Base-by-base conservation (phyloP, 2,329 filamentous ascomycete species). In the Cercospora citrullina region DNA sequence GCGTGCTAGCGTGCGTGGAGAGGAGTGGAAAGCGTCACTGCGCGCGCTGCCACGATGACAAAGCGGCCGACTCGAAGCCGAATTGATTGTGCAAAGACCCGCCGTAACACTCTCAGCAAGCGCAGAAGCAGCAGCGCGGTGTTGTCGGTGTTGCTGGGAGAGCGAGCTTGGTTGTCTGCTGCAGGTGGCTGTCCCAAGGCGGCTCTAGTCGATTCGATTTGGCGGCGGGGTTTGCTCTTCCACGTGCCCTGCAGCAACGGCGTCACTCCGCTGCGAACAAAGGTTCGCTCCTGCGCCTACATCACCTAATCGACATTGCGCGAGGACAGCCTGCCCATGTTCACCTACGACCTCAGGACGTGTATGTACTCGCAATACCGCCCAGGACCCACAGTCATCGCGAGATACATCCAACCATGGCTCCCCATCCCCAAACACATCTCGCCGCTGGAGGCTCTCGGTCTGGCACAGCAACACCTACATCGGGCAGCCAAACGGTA, bases 401-500 rank as follows among this genome's bases (percentile, higher is more conserved):
- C 21, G 23, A 55, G 21, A 16, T 26, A 55, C 26, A 14, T 16
- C 14, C 61, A 10, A 64, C 5, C 4, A 68, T 68, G 66, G n/a
- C 63, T 28, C 63, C 57, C 59, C 65, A 65, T 21, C 55, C 60
- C 26, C 69, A 67, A 23, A 36, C 63, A 7, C 57, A 53, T 42
- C 48, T 69, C 64, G 31, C 66, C 64, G 55, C 60, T 42, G 42
- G 63, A 45, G 68, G 63, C 10, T 63, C 69, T 53, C 69, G 26
- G 18, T 67, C 66, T 18, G 64, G 68, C 23, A 72, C 74, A 42
- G 73, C 74, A 31, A 72, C 73, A 31, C 72, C 75, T 28, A 76
- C 72, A 6, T 71, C 70, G 16, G 77, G 77, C 71, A 77, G 74
- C 48, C 74, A 77, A 65, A 79, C 77, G 16, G 72, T 78, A 57